Base-by-base conservation (phyloP, 805 yeast species). In the Blastobotrys terrestris region DNA sequence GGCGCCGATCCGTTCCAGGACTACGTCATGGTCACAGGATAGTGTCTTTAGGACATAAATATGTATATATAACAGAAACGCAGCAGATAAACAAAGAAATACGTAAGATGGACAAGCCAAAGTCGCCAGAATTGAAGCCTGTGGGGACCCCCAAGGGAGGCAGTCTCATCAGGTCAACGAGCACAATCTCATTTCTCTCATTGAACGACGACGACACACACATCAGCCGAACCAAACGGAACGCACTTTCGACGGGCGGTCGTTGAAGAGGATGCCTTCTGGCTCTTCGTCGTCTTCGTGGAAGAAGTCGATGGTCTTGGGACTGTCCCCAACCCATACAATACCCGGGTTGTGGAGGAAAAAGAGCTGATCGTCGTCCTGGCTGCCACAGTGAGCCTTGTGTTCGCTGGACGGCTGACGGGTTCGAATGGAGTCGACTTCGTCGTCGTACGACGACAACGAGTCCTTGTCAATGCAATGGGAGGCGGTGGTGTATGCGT, bases 121-220 rank as follows among this genome's bases (percentile, higher is more conserved):
- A 26, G 35, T 53, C 56, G 18, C 60, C 60, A 8, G 39, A 39
- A 21, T 48, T 57, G 52, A 39, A n/a, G 21, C 60, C 60, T 1
- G 58, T 57, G 3, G 54, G 49, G 22, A 57, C 56, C 14, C 59
- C 59, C 3, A 31, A 39, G 19, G 60, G n/a, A n/a, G n/a, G 20
- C 44, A 15, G 19, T 13, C 6, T 18, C 19, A 16, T 15, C 20
- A 8, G 19, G 44, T 11, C 44, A 13, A 39, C n/a, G 42, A 13
- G 18, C 42, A 15, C 44, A 41, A 39, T 22, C 16, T 39, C 31
- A 4, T 39, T 26, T 3, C 26, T 31, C 2, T 39, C 50, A 18
- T 16, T 18, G 19, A 15, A 41, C 31, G 18, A 44, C 39, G 39
- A 18, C 16, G 7, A 41, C 20, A 11, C 8, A 11, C 35, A 11